Conservation (phyloP, 331 rosid species). For the Erythrophleum ivorense region DNA sequence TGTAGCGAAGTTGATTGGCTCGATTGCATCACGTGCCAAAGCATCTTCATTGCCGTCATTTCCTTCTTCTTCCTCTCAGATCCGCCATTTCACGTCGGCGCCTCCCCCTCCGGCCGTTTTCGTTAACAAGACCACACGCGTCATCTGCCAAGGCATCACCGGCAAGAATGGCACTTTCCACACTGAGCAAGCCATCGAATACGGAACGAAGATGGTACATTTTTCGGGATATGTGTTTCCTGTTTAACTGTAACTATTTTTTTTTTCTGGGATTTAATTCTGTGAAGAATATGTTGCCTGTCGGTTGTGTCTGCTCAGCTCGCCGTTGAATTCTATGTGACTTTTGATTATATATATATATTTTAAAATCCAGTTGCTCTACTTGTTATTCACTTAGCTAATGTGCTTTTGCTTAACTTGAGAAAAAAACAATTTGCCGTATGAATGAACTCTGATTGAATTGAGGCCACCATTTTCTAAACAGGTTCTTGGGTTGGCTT, state of each 20-base stretch:
- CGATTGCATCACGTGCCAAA: slow-evolving; percentile 44
- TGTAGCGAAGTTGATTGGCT: slow-evolving; percentile 36
- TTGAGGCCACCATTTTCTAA: not conserved
- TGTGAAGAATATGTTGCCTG: not conserved
- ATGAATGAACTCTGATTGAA: not conserved
- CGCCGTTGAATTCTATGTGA: not conserved
- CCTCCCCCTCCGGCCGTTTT: slow-evolving; percentile 84
- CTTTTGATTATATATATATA: not conserved
- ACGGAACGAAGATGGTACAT: slow-evolving; percentile 94
- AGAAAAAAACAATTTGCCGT: not conserved
- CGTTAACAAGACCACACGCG: slow-evolving; percentile 97
- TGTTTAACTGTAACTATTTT: not conserved
- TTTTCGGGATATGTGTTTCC: not conserved
- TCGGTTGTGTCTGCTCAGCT: not conserved
- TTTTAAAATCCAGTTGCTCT: not conserved
- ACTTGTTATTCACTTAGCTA: not conserved
- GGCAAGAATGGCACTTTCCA: slow-evolving; percentile 97
- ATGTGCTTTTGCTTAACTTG: not conserved
- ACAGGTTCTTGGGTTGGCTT: slow-evolving; percentile 3
- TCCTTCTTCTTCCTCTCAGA: slow-evolving; percentile 35
- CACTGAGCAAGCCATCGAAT: slow-evolving; percentile 96
- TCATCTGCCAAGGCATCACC: slow-evolving; percentile 96
- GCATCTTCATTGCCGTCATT: slow-evolving; percentile 28
- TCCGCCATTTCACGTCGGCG: slow-evolving; percentile 68
- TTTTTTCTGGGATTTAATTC: not conserved